These are phyloP conservation scores for Eucalyptus microcorys DNA, from an alignment of 345 rosid genomes.

Conservation along the genomic window DNA sequence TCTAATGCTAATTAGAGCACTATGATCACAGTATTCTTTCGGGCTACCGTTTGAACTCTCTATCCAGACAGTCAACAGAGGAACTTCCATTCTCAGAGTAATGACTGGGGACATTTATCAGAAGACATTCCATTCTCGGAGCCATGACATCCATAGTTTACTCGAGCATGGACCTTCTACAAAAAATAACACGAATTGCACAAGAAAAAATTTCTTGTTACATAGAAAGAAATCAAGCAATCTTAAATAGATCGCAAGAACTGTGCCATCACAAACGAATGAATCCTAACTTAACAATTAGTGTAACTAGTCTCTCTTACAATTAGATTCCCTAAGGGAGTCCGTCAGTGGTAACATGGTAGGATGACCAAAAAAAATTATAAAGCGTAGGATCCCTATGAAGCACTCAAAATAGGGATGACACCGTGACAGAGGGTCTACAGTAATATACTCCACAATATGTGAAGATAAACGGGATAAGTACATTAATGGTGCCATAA, in stretches of 20 bases:
- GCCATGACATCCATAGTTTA: neutral
- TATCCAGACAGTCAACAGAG: neutral
- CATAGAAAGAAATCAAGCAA: neutral
- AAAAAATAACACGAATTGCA: neutral
- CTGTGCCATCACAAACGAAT: neutral
- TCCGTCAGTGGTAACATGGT: neutral
- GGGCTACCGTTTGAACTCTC: neutral
- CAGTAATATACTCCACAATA: neutral
- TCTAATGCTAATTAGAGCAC: neutral
- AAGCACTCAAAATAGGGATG: neutral
- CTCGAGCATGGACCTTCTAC: neutral
- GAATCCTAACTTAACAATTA: neutral
- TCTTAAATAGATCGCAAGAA: neutral
- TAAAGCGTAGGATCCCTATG: neutral
- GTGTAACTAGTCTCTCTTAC: neutral
- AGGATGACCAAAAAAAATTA: neutral
- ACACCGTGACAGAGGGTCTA: neutral
- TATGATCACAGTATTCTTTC: neutral
- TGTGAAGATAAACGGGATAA: too few relatives aligned
- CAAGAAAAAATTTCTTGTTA: neutral
- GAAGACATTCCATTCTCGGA: too few relatives aligned
- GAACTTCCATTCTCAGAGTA: neutral
- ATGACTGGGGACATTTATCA: neutral
- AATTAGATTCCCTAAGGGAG: neutral
- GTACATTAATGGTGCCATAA: too few relatives aligned